Evolutionary conservation across 129 eudicot species (phyloP), one percentile per base, ranked within the genome.

Genomic region (Deinandra increscens): DNA sequence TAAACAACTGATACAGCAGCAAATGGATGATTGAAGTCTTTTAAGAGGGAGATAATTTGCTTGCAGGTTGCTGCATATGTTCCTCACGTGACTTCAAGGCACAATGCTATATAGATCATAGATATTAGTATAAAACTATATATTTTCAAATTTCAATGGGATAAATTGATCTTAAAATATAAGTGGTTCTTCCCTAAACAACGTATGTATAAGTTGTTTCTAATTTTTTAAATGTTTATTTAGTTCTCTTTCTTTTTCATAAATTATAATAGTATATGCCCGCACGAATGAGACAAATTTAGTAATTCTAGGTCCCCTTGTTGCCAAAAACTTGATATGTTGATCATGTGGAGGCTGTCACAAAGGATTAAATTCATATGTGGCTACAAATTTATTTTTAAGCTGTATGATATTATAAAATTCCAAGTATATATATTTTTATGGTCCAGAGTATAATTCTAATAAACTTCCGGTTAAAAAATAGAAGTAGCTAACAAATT

Each of bases 71-170:
- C 66, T 67, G 31, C 65, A 61, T 76, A 49, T 63, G 56, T 46
- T 34, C 36, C 31, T 62, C 80, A 76, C 80, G 75, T 76, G 80
- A 69, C 31, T 60, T 68, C 68, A 13, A 68, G 62, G 23, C 64
- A 69, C 54, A 75, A 67, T 33, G 58, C 23, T 72, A 46, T 34
- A 44, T 48, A 5, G 17, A 51, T 50, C n/a, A 31, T 46, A 46
- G 36, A 46, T 3, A 48, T 8, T 26, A 26, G 3, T 3, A 49
- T 49, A 49, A 22, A n/a, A n/a, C n/a, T n/a, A n/a, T n/a, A n/a
- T n/a, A n/a, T n/a, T n/a, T n/a, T n/a, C n/a, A n/a, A n/a, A n/a
- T n/a, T n/a, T n/a, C n/a, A n/a, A n/a, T n/a, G n/a, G n/a, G n/a
- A n/a, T n/a, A n/a, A n/a, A n/a, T n/a, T n/a, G n/a, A n/a, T n/a